These are phyloP conservation scores for Kondoa malvinella DNA, from an alignment of 768 basidiomycete species.

Conservation along the genomic window DNA sequence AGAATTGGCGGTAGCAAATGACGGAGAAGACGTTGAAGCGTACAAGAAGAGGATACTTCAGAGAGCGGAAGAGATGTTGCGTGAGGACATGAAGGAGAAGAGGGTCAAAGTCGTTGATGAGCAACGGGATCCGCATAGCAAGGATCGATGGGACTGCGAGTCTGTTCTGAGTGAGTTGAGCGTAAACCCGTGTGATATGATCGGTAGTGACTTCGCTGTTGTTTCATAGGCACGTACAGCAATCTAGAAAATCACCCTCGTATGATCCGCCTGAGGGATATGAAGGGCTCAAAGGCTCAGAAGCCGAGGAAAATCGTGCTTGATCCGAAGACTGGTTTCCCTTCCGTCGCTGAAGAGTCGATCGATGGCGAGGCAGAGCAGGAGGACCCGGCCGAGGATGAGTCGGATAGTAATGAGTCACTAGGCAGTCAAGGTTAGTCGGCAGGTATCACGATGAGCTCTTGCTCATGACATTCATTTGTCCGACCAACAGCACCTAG, in stretches of 20 bases:
- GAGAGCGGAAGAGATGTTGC: constrained; percentile 15
- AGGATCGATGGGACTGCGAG: constrained; percentile 81
- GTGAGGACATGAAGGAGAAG: constrained; percentile 32
- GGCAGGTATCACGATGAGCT: neutral
- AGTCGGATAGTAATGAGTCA: constrained; percentile 26
- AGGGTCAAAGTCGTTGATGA: constrained; percentile 26
- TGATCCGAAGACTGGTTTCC: constrained; percentile 62
- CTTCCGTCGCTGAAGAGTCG: constrained; percentile 35
- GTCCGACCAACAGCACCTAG: constrained; percentile 12
- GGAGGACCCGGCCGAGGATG: constrained; percentile 27
- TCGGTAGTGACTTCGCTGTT: neutral
- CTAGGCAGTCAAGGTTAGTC: neutral
- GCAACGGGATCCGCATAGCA: constrained; percentile 37
- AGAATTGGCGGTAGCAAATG: constrained; percentile 31
- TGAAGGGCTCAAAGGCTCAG: constrained; percentile 18
- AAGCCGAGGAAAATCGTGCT: constrained; percentile 49
- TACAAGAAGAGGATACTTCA: constrained; percentile 34
- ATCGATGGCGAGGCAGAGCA: constrained; percentile 31
- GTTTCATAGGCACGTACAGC: constrained; percentile 63
- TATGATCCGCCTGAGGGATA: constrained; percentile 50
- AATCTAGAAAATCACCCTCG: constrained; percentile 94
- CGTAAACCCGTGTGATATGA: neutral
- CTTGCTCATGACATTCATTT: neutral
- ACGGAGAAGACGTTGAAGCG: constrained; percentile 31
- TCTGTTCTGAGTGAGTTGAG: constrained; percentile 68